phyloP scores from a whole-genome alignment of 1,284 basidiomycete species.

The Melampsora larici-populina region DNA sequence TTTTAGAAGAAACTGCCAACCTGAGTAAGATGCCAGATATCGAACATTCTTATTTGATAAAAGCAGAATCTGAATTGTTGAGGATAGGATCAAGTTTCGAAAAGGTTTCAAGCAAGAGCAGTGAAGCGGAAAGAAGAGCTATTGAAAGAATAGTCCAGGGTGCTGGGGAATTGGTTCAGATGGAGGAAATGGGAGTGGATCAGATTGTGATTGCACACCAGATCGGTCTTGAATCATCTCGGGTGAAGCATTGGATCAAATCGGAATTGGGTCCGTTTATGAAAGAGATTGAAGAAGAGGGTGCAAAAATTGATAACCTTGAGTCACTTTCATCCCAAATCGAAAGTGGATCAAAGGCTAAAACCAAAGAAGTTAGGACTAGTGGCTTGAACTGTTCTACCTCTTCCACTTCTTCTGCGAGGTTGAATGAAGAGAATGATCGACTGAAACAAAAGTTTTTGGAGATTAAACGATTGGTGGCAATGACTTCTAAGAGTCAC shows the following conservation, averaged over 20 bases:
- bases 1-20: conserved; percentile 1
- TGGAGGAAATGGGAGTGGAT: background rate
- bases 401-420: background rate
- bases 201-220: conserved; percentile 3
- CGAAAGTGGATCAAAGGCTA: background rate
- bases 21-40: conserved; percentile 2
- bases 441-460: background rate
- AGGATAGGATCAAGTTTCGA: background rate
- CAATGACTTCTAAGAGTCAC: background rate
- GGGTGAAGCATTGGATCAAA: conserved; percentile 15
- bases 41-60: conserved; percentile 5
- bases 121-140: conserved; percentile 12
- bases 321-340: background rate
- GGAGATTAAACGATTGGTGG: background rate
- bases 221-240: conserved; percentile 9
- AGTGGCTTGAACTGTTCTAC: background rate
- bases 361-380: background rate
- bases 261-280: conserved; percentile 17
- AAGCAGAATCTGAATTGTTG: background rate
- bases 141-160: background rate
- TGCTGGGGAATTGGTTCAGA: background rate
- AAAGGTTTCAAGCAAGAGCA: conserved; percentile 8
- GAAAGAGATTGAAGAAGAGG: conserved; percentile 3
- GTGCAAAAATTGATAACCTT: background rate
- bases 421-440: background rate